These are phyloP conservation scores for Telfairia occidentalis DNA, from an alignment of 331 rosid genomes.

Conservation along the genomic window DNA sequence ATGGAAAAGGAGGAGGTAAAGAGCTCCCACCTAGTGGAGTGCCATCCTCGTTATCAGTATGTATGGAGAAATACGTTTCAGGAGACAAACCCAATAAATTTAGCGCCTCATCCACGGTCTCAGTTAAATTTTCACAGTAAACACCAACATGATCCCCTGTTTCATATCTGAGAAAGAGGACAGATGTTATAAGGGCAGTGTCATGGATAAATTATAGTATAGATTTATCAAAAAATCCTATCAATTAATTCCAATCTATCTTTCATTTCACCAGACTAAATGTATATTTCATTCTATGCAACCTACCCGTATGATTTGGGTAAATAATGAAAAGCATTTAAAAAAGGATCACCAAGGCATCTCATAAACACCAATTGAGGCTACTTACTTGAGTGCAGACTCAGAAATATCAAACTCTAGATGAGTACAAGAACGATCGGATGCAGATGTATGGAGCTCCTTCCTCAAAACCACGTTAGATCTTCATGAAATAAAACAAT, in stretches of 20 bases:
- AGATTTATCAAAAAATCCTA: neutral
- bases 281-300: neutral
- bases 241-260: neutral
- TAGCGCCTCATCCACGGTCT: constrained; percentile 69
- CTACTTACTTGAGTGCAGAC: constrained; percentile 68
- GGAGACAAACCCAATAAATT: constrained; percentile 67
- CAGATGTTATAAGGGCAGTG: neutral
- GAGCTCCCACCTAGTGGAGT: constrained; percentile 72
- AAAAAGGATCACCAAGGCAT: neutral
- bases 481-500: constrained; percentile 38
- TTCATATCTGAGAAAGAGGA: constrained; percentile 59
- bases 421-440: constrained; percentile 95
- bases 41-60: constrained; percentile 74
- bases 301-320: neutral
- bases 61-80: constrained; percentile 70
- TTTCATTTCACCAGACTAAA: neutral
- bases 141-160: constrained; percentile 99
- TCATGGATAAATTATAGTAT: neutral
- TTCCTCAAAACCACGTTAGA: constrained; percentile 78
- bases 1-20: constrained; percentile 75
- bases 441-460: constrained; percentile 76
- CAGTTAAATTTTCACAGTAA: constrained; percentile 79
- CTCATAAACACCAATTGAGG: neutral
- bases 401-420: constrained; percentile 82
- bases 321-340: neutral